Evolutionary conservation across 768 basidiomycete species (phyloP), one percentile per base, ranked within the genome.

Genomic region (Leccinum pellstonianum): DNA sequence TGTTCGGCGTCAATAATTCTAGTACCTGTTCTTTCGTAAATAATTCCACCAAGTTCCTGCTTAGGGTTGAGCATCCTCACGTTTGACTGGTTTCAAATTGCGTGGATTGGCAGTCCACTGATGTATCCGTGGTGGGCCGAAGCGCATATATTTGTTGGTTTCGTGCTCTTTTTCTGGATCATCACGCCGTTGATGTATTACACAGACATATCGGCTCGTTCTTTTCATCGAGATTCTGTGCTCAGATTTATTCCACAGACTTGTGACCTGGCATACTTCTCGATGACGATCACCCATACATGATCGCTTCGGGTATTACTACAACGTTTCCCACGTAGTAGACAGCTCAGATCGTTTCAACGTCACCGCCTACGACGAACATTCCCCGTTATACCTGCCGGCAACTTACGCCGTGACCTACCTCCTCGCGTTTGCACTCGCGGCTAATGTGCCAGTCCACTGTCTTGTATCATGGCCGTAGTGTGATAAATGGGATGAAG

Each of bases 361-460:
- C 75, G 66, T 75, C 46, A 83, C 82, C 0, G 93, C 88, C 2
- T 98, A 96, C 78, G 72, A 82, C 33, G 77, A 77, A 4, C 98
- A 98, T 75, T 96, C 94, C 14, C 95, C 93, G 0, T 80, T 97
- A 52, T 98, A 89, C 78, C 82, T 98, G 29, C 92, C 95, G 1
- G 90, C 91, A 5, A 87, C 93, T 1, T 96, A 91, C 74, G 84
- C 88, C 38, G 86, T 94, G 79, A 90, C 92, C 0, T 98, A 96
- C 78, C 84, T 93, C 53, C 78, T 96, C 57, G 88, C 92, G 0
- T 93, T 97, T 70, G 84, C 90, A 6, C 79, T 96, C 21, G 81
- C 86, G 38, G 92, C 94, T 1, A 90, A 90, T 56, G 86, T 95
- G 48, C 83, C 97, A 59, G 87, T 94, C 3, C 95, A 98, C 75